These are phyloP conservation scores for Thamnidium elegans DNA, from an alignment of 192 early-diverging fungal genomes.

Conservation along the genomic window DNA sequence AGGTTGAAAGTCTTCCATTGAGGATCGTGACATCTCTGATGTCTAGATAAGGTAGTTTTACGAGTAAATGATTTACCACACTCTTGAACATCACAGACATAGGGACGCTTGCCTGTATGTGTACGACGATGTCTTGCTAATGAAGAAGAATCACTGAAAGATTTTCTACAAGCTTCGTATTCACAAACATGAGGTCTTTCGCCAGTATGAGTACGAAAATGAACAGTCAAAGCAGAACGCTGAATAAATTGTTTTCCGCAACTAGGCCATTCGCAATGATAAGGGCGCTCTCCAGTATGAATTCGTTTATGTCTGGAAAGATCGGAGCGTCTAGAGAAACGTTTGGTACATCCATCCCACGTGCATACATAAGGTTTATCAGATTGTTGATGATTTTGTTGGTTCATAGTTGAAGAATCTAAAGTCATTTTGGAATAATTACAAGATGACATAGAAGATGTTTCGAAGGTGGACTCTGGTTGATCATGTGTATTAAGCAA, in stretches of 20 bases:
- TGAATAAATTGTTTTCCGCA: constrained; percentile 61
- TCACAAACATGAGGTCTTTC: constrained; percentile 64
- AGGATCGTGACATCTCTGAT: constrained; percentile 55
- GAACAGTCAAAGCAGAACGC: constrained; percentile 56
- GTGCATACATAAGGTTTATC: constrained; percentile 44
- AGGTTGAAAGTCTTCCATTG: constrained; percentile 42
- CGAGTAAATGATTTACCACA: constrained; percentile 76
- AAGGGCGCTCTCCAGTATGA: constrained; percentile 56
- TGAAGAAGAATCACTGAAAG: constrained; percentile 73
- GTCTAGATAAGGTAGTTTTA: constrained; percentile 62
- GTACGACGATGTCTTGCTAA: constrained; percentile 75
- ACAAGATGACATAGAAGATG: constrained; percentile 13
- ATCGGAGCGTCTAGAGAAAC: constrained; percentile 55
- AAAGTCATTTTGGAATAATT: constrained; percentile 3
- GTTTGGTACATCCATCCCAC: constrained; percentile 46
- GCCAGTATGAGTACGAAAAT: constrained; percentile 63
- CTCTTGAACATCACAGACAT: constrained; percentile 60
- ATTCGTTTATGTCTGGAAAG: constrained; percentile 55
- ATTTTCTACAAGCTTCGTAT: constrained; percentile 59
- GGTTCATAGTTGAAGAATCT: not conserved
- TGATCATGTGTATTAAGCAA: constrained; percentile 33
- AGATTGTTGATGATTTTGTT: constrained; percentile 13
- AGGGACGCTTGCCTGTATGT: constrained; percentile 77
- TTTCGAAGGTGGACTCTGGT: constrained; percentile 11
- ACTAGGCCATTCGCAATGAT: constrained; percentile 45